Conservation (phyloP, 2,329 filamentous ascomycete species). For the Aspergillus quadricinctus region DNA sequence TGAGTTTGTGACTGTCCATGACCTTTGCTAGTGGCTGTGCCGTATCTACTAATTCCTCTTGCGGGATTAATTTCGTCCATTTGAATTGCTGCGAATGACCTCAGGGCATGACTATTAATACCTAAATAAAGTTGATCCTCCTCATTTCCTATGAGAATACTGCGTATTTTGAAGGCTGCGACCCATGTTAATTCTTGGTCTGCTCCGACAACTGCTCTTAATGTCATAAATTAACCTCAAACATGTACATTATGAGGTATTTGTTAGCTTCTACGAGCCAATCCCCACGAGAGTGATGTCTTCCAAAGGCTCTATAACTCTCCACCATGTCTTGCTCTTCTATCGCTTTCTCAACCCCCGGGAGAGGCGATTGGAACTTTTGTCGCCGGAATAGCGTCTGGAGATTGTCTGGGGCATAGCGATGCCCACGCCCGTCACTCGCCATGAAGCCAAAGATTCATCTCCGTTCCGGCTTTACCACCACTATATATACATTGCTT, state of each 20-base stretch:
- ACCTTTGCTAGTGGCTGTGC: neutral
- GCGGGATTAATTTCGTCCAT: neutral
- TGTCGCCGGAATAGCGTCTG: neutral
- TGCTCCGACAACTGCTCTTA: neutral
- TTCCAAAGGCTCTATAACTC: neutral
- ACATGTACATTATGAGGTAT: neutral
- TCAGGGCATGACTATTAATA: neutral
- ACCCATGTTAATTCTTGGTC: neutral
- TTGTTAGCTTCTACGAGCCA: constrained; percentile 4
- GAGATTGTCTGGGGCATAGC: neutral
- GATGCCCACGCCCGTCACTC: neutral
- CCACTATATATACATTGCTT: constrained; percentile 69
- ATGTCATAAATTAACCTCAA: neutral
- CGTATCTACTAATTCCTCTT: neutral
- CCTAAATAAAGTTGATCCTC: neutral
- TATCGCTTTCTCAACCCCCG: neutral
- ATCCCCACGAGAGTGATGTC: neutral
- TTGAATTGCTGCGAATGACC: neutral
- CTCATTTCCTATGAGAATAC: neutral
- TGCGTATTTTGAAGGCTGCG: neutral
- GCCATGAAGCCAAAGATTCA: constrained; percentile 4
- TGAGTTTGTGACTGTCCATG: neutral
- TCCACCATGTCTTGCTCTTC: neutral
- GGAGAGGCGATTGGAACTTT: neutral
- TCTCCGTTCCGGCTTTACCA: constrained; percentile 13